Evolutionary conservation across 225 moss, liverwort and hornwort species (phyloP), one percentile per base, ranked within the genome.

Genomic region (Pseudoscleropodium purum): DNA sequence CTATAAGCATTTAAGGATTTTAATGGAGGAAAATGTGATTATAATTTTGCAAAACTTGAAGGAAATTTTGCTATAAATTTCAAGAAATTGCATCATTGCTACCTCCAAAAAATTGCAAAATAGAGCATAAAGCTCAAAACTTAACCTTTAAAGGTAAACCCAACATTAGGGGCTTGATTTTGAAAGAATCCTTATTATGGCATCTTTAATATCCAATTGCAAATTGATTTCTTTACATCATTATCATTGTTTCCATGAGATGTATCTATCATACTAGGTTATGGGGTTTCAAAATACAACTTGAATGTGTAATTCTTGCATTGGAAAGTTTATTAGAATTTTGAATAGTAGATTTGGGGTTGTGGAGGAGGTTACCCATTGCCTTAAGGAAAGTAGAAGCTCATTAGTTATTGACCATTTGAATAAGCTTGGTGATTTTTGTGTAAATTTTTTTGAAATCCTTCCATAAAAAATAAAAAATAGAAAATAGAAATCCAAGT

Each of bases 111-210:
- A 52, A 16, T 52, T 52, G 52, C 15, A 52, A 17, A 69, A 12
- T 68, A n/a, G n/a, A n/a, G 13, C 21, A 72, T 72, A 5, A 72
- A 72, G 27, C 2, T 73, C 73, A 73, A 73, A 73, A 43, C 2
- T 41, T 15, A 41, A 30, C 5, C 45, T 81, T 62, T 21, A 18
- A 74, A 0, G 16, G 18, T 45, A 74, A 18, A 29, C 0, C 2
- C 4, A 29, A 29, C 2, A 0, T 3, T 0, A 45, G 0, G 17
- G 29, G 1, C 3, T 45, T 27, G 3, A 1, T 74, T 74, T 74
- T 8, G 6, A 61, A 2, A 41, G 5, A 30, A 47, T 30, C 45
- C 30, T 19, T 5, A 30, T 81, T 9, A 5, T 30, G 2, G 18
- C 3, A 1, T 6, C 26, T 75, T 18, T 0, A 30, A 0, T 18